A percentile compares a stretch with the other conserved stretches of the same genome.
phyloP scores from a whole-genome alignment of 495 filamentous ascomycete genomes.

The Aspergillus nanangensis region DNA sequence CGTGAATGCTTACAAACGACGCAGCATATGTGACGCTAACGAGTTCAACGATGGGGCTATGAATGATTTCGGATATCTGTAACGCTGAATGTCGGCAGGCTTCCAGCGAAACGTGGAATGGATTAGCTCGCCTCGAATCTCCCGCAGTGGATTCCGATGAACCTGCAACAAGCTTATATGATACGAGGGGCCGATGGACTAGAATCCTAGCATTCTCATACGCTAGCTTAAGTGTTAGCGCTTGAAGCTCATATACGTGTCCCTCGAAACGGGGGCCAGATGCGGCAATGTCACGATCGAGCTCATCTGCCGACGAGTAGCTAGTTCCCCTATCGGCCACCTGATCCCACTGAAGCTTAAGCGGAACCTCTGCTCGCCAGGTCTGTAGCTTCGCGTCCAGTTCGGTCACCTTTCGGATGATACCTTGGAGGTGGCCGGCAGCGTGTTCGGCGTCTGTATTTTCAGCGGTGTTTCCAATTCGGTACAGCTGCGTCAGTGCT shows the following conservation, averaged over 20 bases:
- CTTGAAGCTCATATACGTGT: constrained; percentile 28
- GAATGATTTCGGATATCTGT: constrained; percentile 13
- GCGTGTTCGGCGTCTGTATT: not conserved
- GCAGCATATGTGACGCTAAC: constrained; percentile 25
- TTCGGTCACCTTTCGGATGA: constrained; percentile 9
- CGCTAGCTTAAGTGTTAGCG: constrained; percentile 19
- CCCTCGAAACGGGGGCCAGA: constrained; percentile 20
- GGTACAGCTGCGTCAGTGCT: constrained; percentile 20
- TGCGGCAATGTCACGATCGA: constrained; percentile 24
- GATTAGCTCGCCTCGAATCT: not conserved
- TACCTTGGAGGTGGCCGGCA: not conserved
- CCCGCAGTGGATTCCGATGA: not conserved
- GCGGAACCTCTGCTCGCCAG: constrained; percentile 19
- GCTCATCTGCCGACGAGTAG: constrained; percentile 17
- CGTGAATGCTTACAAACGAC: constrained; percentile 26
- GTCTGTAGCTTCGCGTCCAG: constrained; percentile 8
- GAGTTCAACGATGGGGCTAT: constrained; percentile 11
- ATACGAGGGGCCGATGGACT: constrained; percentile 19
- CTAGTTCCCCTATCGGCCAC: not conserved
- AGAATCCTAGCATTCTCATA: constrained; percentile 25
- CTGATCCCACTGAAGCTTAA: constrained; percentile 5
- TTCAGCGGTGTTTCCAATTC: constrained; percentile 5
- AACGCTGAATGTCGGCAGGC: constrained; percentile 24
- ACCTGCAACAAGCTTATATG: constrained; percentile 11
- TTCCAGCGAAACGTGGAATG: constrained; percentile 11